Conservation (phyloP, 1,139 yeast genomes). For the Zhuliangozyma blackwelliae region DNA sequence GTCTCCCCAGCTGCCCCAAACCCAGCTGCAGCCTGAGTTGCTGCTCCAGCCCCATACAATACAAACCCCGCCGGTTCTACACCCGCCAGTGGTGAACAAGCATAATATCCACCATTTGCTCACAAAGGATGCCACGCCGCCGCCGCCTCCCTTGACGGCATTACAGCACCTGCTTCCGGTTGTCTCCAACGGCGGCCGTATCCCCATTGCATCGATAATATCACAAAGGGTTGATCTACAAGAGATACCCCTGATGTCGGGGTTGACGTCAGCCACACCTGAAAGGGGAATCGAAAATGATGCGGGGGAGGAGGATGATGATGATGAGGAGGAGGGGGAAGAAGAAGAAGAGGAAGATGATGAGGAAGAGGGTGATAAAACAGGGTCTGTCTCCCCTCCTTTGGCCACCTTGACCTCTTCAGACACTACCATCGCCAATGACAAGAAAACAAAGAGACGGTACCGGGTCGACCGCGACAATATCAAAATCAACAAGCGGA, state of each 20-base stretch:
- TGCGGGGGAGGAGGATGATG: too few relatives aligned
- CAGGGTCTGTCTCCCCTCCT: background rate
- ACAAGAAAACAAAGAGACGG: slow-evolving; percentile 10
- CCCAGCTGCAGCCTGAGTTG: background rate
- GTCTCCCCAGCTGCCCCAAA: background rate
- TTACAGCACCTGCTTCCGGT: background rate
- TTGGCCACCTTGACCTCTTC: too few relatives aligned
- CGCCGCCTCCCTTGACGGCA: background rate
- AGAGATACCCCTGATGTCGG: slow-evolving; percentile 9
- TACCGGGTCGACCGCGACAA: slow-evolving; percentile 14
- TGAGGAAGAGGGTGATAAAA: slow-evolving; percentile 1
- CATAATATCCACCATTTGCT: slow-evolving; percentile 11
- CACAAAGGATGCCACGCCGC: slow-evolving; percentile 9
- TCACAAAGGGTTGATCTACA: slow-evolving; percentile 14
- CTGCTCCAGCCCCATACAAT: too few relatives aligned
- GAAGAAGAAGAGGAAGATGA: too few relatives aligned
- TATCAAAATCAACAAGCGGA: slow-evolving; percentile 14
- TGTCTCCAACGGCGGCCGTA: slow-evolving; percentile 6
- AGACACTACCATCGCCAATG: background rate
- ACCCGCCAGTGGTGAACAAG: slow-evolving; percentile 3
- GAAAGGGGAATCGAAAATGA: slow-evolving; percentile 2
- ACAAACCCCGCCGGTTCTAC: background rate
- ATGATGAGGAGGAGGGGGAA: too few relatives aligned
- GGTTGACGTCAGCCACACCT: too few relatives aligned
- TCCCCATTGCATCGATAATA: slow-evolving; percentile 14